phyloP scores from a whole-genome alignment of 129 eudicot genomes.

The Flaveria robusta region DNA sequence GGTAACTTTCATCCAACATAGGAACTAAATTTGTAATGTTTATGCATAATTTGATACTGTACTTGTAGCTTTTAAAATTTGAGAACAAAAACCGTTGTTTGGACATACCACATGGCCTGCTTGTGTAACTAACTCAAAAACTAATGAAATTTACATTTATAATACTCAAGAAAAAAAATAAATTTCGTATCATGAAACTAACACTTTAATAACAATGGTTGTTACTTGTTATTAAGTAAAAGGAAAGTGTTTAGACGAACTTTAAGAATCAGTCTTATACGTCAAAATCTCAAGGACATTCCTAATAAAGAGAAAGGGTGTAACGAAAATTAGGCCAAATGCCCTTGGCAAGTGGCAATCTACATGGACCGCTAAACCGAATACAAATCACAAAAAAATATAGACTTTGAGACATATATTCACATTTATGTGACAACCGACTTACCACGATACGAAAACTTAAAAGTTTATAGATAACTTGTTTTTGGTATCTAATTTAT shows the following conservation, averaged over 20 bases:
- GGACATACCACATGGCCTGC: too few species aligned
- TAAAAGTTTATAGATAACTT: not conserved
- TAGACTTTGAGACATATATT: not conserved
- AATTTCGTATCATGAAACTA: not conserved
- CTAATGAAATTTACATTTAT: too few species aligned
- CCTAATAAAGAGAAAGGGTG: not conserved
- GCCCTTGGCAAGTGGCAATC: conserved; percentile 14
- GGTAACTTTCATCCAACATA: too few species aligned
- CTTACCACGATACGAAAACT: not conserved
- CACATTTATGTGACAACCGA: not conserved
- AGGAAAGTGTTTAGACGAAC: not conserved
- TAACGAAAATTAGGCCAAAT: conserved; percentile 29
- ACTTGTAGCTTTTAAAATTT: too few species aligned
- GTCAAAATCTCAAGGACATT: conserved; percentile 13
- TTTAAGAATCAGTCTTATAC: not conserved
- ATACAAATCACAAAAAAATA: not conserved
- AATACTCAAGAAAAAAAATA: not conserved
- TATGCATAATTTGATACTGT: too few species aligned
- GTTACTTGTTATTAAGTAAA: not conserved
- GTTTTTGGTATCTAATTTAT: conserved; percentile 19
- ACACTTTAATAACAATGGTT: not conserved
- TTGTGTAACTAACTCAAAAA: too few species aligned
- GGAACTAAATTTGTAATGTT: too few species aligned
- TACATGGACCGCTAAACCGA: conserved; percentile 20
- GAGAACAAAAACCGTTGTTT: too few species aligned